Evolutionary conservation across 768 basidiomycete genomes (phyloP).

Genomic region (Udeniomyces megalosporus): DNA sequence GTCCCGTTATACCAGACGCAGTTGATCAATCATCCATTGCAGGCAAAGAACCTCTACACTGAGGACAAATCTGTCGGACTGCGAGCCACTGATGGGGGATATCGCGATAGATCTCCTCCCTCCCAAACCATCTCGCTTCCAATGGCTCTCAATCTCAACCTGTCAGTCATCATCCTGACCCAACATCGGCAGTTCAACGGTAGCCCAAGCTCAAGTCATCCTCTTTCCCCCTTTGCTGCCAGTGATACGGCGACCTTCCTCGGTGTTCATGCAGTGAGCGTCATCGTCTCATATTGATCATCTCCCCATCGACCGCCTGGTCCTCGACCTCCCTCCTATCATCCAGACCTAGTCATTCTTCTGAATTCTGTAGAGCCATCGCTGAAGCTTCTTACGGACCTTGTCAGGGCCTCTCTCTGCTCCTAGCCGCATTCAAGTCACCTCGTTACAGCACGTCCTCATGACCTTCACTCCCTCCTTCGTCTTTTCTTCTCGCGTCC

Average conservation of each 20-base stretch:
- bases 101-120: no score
- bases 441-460: constrained; percentile 10
- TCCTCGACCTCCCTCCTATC: neutral
- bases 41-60: constrained; percentile 8
- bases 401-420: constrained; percentile 1
- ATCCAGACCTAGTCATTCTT: no score
- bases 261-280: neutral
- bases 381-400: neutral
- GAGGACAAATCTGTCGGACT: constrained; percentile 3
- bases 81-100: constrained; percentile 3
- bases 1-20: no score
- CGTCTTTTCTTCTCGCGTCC: neutral
- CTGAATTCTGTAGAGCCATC: neutral
- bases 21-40: neutral
- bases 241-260: neutral
- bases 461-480: neutral
- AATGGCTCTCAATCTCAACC: no score
- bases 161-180: no score
- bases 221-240: no score
- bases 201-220: no score
- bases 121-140: no score
- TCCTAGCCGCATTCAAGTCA: constrained; percentile 10
- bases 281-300: no score
- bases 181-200: no score
- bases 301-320: no score